These are phyloP conservation scores for Fraxinus dipetala DNA, from an alignment of 305 asterid genomes.

Conservation along the genomic window DNA sequence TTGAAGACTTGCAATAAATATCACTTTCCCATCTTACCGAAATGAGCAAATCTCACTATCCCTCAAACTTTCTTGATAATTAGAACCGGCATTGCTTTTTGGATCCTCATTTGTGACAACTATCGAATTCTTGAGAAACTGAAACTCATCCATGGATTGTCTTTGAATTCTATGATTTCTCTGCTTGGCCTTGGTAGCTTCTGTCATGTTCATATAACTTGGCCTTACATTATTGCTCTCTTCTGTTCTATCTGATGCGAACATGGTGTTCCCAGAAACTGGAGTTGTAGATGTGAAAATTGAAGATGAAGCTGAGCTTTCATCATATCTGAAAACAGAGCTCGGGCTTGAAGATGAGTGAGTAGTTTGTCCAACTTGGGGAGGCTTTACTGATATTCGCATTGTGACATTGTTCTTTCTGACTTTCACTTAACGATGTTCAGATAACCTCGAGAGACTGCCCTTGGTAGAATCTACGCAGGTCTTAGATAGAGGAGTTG, in stretches of 20 bases:
- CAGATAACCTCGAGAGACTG: constrained; percentile 40
- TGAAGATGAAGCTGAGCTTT: constrained; percentile 80
- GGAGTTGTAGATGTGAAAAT: constrained; percentile 73
- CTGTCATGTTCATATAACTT: constrained; percentile 80
- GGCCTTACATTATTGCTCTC: constrained; percentile 55
- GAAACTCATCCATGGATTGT: constrained; percentile 81
- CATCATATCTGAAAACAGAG: constrained; percentile 65
- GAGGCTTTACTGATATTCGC: constrained; percentile 71
- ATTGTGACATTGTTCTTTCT: constrained; percentile 61
- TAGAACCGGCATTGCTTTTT: constrained; percentile 46
- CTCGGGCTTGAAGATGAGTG: constrained; percentile 82
- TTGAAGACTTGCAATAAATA: constrained; percentile 33
- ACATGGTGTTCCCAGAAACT: constrained; percentile 46
- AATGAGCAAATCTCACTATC: constrained; percentile 35
- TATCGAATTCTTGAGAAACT: constrained; percentile 54
- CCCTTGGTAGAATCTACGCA: constrained; percentile 22
- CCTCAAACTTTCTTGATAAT: constrained; percentile 33
- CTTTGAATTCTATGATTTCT: constrained; percentile 51
- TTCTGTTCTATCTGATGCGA: constrained; percentile 51
- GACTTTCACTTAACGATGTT: constrained; percentile 45
- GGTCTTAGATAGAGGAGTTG: constrained; percentile 41
- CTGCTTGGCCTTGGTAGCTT: constrained; percentile 87
- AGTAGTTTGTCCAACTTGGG: constrained; percentile 36
- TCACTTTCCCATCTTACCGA: not conserved
- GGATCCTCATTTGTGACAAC: constrained; percentile 38